These are phyloP conservation scores for Pichia sp. DNA, from an alignment of 1,139 yeast genomes.

Conservation along the genomic window DNA sequence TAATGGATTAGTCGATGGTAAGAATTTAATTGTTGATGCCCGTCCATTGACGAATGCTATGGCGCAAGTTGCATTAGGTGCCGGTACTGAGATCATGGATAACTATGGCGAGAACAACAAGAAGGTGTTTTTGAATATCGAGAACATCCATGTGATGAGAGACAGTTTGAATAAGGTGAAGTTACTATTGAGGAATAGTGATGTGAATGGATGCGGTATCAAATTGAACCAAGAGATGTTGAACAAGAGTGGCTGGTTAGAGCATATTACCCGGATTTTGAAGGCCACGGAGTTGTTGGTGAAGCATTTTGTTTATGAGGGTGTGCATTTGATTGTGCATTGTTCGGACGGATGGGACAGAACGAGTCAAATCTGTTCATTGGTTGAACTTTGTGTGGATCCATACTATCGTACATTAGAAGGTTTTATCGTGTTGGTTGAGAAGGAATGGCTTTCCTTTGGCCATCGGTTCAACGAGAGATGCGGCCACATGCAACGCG, in stretches of 20 bases:
- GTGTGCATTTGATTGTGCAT: slow-evolving; percentile 82
- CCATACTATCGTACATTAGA: slow-evolving; percentile 85
- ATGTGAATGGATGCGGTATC: slow-evolving; percentile 35
- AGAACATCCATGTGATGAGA: slow-evolving; percentile 93
- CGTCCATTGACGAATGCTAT: slow-evolving; percentile 92
- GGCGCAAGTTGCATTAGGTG: slow-evolving; percentile 97
- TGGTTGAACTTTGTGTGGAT: slow-evolving; percentile 85
- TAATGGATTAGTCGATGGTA: slow-evolving; percentile 28
- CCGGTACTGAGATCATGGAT: slow-evolving; percentile 94
- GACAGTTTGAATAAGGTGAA: slow-evolving; percentile 71
- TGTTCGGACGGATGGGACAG: slow-evolving; percentile 99
- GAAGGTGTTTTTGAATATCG: slow-evolving; percentile 84
- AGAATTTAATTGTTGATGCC: slow-evolving; percentile 83
- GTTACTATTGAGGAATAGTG: slow-evolving; percentile 67
- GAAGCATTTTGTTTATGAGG: slow-evolving; percentile 76
- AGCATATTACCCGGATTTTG: slow-evolving; percentile 63
- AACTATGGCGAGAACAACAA: slow-evolving; percentile 52
- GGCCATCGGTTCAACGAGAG: slow-evolving; percentile 90
- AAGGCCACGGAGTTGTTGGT: slow-evolving; percentile 78
- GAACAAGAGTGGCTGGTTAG: slow-evolving; percentile 77
- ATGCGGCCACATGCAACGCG: slow-evolving; percentile 64
- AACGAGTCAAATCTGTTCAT: slow-evolving; percentile 83
- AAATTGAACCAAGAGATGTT: slow-evolving; percentile 46
- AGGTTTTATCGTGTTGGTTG: slow-evolving; percentile 83
- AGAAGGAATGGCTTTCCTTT: slow-evolving; percentile 94